Evolutionary conservation across 129 eudicot species (phyloP).

Genomic region (Rutidosis leptorrhynchoides): DNA sequence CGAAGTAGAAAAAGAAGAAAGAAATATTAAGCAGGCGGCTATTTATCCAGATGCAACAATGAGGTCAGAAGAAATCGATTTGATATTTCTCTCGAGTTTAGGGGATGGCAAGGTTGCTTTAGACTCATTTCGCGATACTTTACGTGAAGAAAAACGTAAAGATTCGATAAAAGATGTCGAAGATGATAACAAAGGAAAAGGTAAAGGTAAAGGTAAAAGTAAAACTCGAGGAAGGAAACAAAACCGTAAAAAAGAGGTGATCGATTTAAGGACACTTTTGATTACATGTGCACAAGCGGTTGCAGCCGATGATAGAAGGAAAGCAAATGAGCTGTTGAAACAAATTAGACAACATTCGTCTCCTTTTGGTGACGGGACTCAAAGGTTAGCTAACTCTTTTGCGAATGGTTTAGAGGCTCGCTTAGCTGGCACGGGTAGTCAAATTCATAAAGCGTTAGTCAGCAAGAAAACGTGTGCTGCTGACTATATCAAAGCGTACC

Average conservation of each 20-base stretch:
- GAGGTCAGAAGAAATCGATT: conserved; percentile 63
- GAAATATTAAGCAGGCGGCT: conserved; percentile 62
- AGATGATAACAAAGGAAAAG: conserved; percentile 30
- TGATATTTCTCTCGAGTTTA: conserved; percentile 50
- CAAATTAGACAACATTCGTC: conserved; percentile 63
- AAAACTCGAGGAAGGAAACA: conserved; percentile 56
- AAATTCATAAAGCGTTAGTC: conserved; percentile 43
- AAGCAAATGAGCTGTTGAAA: conserved; percentile 53
- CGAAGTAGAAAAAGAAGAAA: conserved; percentile 45
- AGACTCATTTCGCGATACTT: conserved; percentile 41
- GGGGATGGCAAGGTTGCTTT: conserved; percentile 45
- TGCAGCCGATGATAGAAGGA: conserved; percentile 56
- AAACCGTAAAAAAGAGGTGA: conserved; percentile 58
- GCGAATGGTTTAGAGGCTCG: conserved; percentile 91
- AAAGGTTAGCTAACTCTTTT: conserved; percentile 71
- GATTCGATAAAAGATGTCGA: conserved; percentile 6
- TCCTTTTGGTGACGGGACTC: conserved; percentile 68
- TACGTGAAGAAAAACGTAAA: conserved; percentile 46
- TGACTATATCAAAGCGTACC: conserved; percentile 67
- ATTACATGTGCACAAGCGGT: conserved; percentile 71
- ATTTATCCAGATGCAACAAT: conserved; percentile 51
- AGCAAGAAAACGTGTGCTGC: conserved; percentile 67
- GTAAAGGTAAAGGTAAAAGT: conserved; percentile 40
- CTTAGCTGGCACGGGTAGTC: conserved; percentile 70
- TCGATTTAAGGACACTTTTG: conserved; percentile 68